Base-by-base conservation (phyloP, 331 rosid species). In the Cydonia oblonga region DNA sequence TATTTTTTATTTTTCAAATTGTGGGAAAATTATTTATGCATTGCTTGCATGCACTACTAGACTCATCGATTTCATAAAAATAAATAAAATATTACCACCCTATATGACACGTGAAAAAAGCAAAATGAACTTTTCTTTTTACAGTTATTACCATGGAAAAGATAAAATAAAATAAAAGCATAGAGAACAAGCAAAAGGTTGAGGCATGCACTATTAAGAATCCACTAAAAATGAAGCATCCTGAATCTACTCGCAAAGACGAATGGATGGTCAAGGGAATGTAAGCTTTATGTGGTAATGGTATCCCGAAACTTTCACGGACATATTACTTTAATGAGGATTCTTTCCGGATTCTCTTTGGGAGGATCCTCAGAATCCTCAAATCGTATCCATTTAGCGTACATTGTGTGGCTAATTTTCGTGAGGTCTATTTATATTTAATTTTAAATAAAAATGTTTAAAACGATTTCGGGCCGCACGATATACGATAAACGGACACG, bases 91-190 rank as follows among this genome's bases (percentile, higher is more conserved):
- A 74, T 18, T 46, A 52, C 66, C 46, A 73, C 60, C 70, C 61
- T 83, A 71, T 81, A 71, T 78, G 78, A 84, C 90, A 83, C 85
- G 86, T 84, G 92, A 84, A 82, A 77, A 87, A 87, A 90, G 96
- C 77, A 75, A 69, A 69, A 68, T 30, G 66, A 71, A 64, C 81
- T 84, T 88, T 77, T 69, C 33, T 72, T 86, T 44, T 74, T 80
- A 75, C 73, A 29, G 49, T 69, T 61, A 74, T 4, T 74, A 69
- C n/a, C 74, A 70, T 53, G 56, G 74, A 65, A 73, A 66, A 57
- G 25, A 35, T 54, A 63, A 30, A 29, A 49, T 19, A 42, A 57
- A 7, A 58, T 44, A 35, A 25, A 10, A 11, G 80, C 62, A 83
- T 58, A 71, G 84, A 72, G 72, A 85, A 79, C 15, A 82, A 78